A percentile compares a stretch with the other conserved stretches of the same genome.
phyloP scores from a whole-genome alignment of 148 eudicot genomes.

The Pharnaceum exiguum region DNA sequence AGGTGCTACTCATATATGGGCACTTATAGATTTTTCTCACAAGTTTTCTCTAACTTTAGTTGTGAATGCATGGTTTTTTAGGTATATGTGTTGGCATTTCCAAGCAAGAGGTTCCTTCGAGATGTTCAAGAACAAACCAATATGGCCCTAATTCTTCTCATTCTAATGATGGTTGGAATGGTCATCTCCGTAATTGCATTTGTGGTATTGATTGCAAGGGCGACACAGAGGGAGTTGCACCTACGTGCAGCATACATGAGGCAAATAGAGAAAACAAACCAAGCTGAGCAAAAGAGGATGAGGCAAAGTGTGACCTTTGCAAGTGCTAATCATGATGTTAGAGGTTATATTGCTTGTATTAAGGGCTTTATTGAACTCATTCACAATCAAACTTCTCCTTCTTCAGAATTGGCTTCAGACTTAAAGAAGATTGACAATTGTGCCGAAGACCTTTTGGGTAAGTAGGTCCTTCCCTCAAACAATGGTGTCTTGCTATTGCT shows the following conservation, averaged over 20 bases:
- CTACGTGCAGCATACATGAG: constrained; percentile 46
- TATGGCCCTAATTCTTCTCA: constrained; percentile 23
- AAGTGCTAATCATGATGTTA: constrained; percentile 71
- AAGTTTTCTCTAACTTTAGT: background rate
- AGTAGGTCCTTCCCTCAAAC: too few relatives aligned
- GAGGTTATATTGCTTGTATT: constrained; percentile 59
- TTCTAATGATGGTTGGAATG: constrained; percentile 20
- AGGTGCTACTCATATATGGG: background rate
- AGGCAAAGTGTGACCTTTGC: constrained; percentile 63
- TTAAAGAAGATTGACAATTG: constrained; percentile 43
- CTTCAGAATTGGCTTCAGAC: constrained; percentile 42
- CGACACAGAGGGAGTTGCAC: constrained; percentile 35
- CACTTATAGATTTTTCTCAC: background rate
- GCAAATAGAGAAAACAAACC: constrained; percentile 60
- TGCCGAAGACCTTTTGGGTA: constrained; percentile 61
- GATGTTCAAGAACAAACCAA: constrained; percentile 21
- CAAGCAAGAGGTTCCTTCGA: constrained; percentile 16
- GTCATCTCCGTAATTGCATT: constrained; percentile 20
- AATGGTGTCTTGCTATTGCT: too few relatives aligned
- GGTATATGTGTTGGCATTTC: constrained; percentile 47
- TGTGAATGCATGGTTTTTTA: constrained; percentile 9
- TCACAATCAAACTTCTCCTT: constrained; percentile 22
- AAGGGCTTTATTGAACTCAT: constrained; percentile 43
- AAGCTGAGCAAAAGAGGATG: constrained; percentile 61
- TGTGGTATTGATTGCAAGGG: constrained; percentile 22